These are phyloP conservation scores for Cryptococcus hybrid DNA, from an alignment of 1,284 basidiomycete genomes.

Conservation along the genomic window DNA sequence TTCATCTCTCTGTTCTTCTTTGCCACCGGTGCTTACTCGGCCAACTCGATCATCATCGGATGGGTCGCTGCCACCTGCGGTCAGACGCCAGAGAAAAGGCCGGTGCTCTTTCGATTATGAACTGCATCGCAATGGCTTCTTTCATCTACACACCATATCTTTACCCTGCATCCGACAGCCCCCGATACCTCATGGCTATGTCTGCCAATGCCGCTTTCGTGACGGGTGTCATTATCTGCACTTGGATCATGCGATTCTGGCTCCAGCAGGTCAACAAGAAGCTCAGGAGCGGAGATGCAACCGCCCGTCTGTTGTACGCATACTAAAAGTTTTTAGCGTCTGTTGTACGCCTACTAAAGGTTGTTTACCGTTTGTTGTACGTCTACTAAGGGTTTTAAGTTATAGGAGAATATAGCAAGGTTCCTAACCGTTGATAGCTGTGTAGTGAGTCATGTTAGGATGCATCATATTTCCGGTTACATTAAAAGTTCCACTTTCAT, in stretches of 20 bases:
- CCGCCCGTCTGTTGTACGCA: slow-evolving; percentile 12
- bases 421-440: too few relatives aligned
- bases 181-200: slow-evolving; percentile 23
- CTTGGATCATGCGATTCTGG: slow-evolving; percentile 13
- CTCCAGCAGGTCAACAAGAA: slow-evolving; percentile 5
- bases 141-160: slow-evolving; percentile 37
- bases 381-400: too few relatives aligned
- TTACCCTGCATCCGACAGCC: slow-evolving; percentile 21
- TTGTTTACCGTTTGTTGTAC: too few relatives aligned
- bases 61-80: slow-evolving; percentile 37
- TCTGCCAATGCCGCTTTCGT: slow-evolving; percentile 16
- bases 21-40: slow-evolving; percentile 31
- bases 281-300: slow-evolving; percentile 3
- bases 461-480: too few relatives aligned
- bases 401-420: too few relatives aligned
- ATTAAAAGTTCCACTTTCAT: too few relatives aligned
- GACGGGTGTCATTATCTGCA: slow-evolving; percentile 9
- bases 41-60: slow-evolving; percentile 35
- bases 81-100: slow-evolving; percentile 38
- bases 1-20: slow-evolving; percentile 33
- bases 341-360: too few relatives aligned
- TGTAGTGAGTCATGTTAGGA: too few relatives aligned
- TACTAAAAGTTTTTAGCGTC: neutral
- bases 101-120: slow-evolving; percentile 27
- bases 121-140: slow-evolving; percentile 19